Percentiles rank a stretch among this genome's conserved stretches.
These are phyloP conservation scores for Tribonema minus DNA, from an alignment of 108 stramenopile genomes.

Conservation along the genomic window DNA sequence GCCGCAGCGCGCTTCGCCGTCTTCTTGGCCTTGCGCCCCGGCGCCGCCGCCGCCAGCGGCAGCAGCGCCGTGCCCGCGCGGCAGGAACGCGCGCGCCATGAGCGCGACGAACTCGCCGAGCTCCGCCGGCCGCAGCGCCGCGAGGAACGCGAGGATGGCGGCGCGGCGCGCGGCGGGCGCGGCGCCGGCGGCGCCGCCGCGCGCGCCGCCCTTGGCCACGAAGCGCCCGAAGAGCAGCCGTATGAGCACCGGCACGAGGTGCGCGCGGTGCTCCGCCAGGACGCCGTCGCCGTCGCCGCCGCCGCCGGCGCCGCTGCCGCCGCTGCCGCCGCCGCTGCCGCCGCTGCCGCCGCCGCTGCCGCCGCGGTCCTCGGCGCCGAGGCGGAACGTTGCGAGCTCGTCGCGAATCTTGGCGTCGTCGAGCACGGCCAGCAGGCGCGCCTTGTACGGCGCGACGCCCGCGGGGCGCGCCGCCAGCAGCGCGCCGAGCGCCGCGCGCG, in stretches of 20 bases:
- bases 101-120: constrained; percentile 40
- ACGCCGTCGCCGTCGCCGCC: neutral
- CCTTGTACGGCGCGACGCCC: constrained; percentile 28
- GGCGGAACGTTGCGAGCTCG: constrained; percentile 25
- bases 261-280: constrained; percentile 38
- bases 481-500: constrained; percentile 14
- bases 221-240: constrained; percentile 52
- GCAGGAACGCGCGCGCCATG: constrained; percentile 45
- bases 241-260: constrained; percentile 44
- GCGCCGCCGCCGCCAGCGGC: neutral
- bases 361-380: neutral
- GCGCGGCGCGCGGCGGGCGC: constrained; percentile 47
- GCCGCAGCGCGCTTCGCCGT: neutral
- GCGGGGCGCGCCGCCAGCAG: constrained; percentile 13
- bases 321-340: neutral
- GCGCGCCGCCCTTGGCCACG: constrained; percentile 20
- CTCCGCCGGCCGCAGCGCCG: constrained; percentile 43
- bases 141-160: constrained; percentile 46
- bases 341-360: no score
- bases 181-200: constrained; percentile 1
- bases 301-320: neutral
- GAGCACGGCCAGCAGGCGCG: constrained; percentile 23
- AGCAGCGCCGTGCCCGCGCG: neutral
- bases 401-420: constrained; percentile 29
- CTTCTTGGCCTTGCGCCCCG: neutral